These are phyloP conservation scores for Metschnikowia colocasiae DNA, from an alignment of 805 yeast genomes.

Conservation along the genomic window DNA sequence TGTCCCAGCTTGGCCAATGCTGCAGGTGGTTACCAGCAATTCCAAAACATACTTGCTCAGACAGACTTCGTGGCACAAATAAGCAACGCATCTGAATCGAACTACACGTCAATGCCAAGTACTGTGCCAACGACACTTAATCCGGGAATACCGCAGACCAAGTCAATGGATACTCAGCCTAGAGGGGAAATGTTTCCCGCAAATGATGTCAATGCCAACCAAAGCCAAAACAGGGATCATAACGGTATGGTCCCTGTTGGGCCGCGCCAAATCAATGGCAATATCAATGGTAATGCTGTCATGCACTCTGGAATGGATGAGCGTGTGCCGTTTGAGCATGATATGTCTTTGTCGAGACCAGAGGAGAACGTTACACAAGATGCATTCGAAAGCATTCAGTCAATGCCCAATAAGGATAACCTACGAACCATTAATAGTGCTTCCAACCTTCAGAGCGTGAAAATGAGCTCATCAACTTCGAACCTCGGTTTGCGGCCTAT, in stretches of 20 bases:
- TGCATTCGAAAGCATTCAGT: background rate
- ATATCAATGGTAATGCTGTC: background rate
- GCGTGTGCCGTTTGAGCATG: constrained; percentile 4
- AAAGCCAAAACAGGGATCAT: background rate
- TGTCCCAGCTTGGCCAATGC: constrained; percentile 40
- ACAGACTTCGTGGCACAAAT: constrained; percentile 28
- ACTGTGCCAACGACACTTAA: constrained; percentile 39
- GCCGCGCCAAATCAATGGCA: background rate
- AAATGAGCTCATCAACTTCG: constrained; percentile 6
- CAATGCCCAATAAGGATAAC: constrained; percentile 10
- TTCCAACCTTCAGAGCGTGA: constrained; percentile 26
- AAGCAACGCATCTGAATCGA: constrained; percentile 22
- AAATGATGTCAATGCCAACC: background rate
- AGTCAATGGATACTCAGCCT: constrained; percentile 1
- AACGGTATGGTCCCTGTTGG: background rate
- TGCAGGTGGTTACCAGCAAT: constrained; percentile 45
- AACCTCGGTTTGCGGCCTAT: constrained; percentile 15
- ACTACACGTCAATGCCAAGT: constrained; percentile 32
- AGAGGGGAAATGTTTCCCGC: background rate
- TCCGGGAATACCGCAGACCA: constrained; percentile 2
- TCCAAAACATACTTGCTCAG: constrained; percentile 41
- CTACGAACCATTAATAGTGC: constrained; percentile 32
- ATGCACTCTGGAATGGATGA: background rate
- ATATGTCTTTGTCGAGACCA: background rate
- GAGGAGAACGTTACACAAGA: background rate